Percentiles rank a stretch among this genome's conserved stretches.
Conservation (phyloP, 2,329 filamentous ascomycete genomes). For the Fusarium concolor region DNA sequence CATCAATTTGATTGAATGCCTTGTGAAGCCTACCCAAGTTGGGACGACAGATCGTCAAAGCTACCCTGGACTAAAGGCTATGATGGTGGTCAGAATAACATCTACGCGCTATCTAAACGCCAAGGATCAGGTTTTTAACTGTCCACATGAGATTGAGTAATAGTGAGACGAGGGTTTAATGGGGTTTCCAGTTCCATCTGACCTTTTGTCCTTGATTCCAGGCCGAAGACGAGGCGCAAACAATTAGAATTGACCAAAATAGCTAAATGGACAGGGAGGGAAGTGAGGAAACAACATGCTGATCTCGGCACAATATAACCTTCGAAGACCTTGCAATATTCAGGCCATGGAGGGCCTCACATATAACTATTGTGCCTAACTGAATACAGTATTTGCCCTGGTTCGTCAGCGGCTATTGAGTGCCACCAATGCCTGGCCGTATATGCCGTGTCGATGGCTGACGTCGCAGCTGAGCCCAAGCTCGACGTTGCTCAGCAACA, state of each 20-base stretch:
- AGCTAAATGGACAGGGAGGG: neutral
- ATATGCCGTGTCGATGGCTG: constrained; percentile 3
- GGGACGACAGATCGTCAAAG: neutral
- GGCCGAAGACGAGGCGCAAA: neutral
- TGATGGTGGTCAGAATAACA: constrained; percentile 20
- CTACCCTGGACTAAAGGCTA: constrained; percentile 10
- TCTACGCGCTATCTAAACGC: constrained; percentile 31
- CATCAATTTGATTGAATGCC: neutral
- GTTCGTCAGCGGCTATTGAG: neutral
- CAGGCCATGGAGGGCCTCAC: neutral
- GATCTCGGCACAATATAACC: neutral
- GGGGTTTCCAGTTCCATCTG: neutral
- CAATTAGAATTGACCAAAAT: neutral
- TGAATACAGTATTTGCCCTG: neutral
- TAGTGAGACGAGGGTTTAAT: neutral
- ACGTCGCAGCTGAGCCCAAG: constrained; percentile 23
- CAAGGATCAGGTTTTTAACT: neutral
- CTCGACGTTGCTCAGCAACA: constrained; percentile 44
- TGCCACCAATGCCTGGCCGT: neutral
- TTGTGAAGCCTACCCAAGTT: neutral
- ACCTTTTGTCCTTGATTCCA: neutral
- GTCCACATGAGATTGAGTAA: neutral
- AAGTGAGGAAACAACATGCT: neutral
- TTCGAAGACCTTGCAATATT: neutral
- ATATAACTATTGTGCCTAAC: neutral